Percentiles rank a stretch among this genome's conserved stretches.
Evolutionary conservation across 495 filamentous ascomycete genomes (phyloP).

Genomic region (Podospora australis): DNA sequence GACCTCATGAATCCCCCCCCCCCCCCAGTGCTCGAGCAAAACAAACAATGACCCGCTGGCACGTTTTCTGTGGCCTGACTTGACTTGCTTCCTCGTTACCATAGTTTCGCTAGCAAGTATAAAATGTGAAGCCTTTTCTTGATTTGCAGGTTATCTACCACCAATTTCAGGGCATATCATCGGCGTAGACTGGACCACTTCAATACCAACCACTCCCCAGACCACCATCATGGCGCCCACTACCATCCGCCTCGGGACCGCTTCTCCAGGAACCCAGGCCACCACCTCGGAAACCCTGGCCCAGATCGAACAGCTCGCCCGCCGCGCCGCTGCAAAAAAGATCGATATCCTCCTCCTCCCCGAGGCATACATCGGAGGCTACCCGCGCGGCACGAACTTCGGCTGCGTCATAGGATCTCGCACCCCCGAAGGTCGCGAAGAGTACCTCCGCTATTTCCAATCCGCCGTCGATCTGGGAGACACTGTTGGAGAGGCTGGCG

Average conservation of each 20-base stretch:
- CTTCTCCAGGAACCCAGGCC: slow-evolving; percentile 65
- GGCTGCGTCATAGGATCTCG: slow-evolving; percentile 68
- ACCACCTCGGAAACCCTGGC: slow-evolving; percentile 59
- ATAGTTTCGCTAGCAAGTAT: no score
- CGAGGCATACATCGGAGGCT: slow-evolving; percentile 90
- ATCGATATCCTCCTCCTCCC: slow-evolving; percentile 82
- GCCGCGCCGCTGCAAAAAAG: slow-evolving; percentile 42
- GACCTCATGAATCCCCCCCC: background rate
- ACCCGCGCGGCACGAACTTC: slow-evolving; percentile 78
- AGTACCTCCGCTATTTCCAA: slow-evolving; percentile 77
- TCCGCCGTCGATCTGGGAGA: slow-evolving; percentile 80
- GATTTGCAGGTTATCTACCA: no score
- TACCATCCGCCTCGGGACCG: slow-evolving; percentile 63
- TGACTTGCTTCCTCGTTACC: no score
- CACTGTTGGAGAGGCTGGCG: slow-evolving; percentile 53
- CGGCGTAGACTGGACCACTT: no score
- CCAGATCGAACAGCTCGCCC: slow-evolving; percentile 53
- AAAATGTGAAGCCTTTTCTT: no score
- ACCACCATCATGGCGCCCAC: slow-evolving; percentile 6
- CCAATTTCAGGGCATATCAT: no score
- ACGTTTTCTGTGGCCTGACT: background rate
- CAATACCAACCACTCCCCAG: no score
- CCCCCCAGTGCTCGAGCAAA: no score
- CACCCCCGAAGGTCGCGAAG: slow-evolving; percentile 63
- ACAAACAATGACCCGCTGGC: no score